These are phyloP conservation scores for Saccharomyces hybrid DNA, from an alignment of 1,139 yeast species.

Conservation along the genomic window DNA sequence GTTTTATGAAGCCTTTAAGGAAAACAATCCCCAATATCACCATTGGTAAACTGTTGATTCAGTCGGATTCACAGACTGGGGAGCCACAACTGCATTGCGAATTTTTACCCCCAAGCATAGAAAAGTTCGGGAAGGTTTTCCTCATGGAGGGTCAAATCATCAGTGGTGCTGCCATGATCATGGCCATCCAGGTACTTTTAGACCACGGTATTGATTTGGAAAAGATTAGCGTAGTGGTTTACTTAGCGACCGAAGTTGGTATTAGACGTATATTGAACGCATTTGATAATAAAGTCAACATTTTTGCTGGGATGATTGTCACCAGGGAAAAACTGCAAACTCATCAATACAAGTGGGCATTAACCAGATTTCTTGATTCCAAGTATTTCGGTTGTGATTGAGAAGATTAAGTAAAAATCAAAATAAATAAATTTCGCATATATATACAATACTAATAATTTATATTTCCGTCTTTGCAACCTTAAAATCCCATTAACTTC, in stretches of 20 bases:
- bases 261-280: slow-evolving; percentile 68
- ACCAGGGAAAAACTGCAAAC: slow-evolving; percentile 25
- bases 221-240: slow-evolving; percentile 62
- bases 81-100: slow-evolving; percentile 87
- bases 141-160: slow-evolving; percentile 82
- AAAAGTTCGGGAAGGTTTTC: slow-evolving; percentile 42
- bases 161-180: slow-evolving; percentile 89
- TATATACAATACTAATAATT: slow-evolving; percentile 1
- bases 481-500: slow-evolving; percentile 47
- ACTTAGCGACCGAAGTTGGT: slow-evolving; percentile 76
- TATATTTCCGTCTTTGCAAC: background rate
- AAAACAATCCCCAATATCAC: slow-evolving; percentile 70
- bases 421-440: background rate
- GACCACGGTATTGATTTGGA: slow-evolving; percentile 68
- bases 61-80: slow-evolving; percentile 81
- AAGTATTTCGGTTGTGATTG: slow-evolving; percentile 58
- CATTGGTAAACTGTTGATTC: slow-evolving; percentile 78
- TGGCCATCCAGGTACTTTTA: slow-evolving; percentile 83
- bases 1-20: slow-evolving; percentile 72
- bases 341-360: slow-evolving; percentile 40
- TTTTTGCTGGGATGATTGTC: slow-evolving; percentile 66
- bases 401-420: background rate
- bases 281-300: slow-evolving; percentile 52
- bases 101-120: slow-evolving; percentile 43
- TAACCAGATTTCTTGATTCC: slow-evolving; percentile 66